Conservation (phyloP, 371 early-diverging fungal species). For the Mucor lusitanicus region DNA sequence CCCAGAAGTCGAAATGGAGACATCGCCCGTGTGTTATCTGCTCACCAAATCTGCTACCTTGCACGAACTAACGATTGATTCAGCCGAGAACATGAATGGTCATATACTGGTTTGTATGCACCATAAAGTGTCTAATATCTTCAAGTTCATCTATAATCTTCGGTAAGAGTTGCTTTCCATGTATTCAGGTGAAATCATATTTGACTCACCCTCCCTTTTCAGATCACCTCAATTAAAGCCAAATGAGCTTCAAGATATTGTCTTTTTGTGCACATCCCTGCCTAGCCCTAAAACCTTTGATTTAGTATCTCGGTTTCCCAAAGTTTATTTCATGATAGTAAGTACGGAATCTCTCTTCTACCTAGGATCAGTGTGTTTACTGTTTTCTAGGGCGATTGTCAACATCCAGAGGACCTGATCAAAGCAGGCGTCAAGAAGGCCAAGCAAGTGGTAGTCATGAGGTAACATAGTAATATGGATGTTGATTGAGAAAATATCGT, state of each 20-base stretch:
- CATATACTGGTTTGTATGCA: slow-evolving; percentile 54
- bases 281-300: slow-evolving; percentile 49
- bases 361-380: background rate
- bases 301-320: slow-evolving; percentile 53
- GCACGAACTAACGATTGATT: slow-evolving; percentile 29
- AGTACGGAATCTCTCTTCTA: background rate
- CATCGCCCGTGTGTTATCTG: slow-evolving; percentile 51
- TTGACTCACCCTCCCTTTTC: background rate
- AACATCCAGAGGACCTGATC: slow-evolving; percentile 59
- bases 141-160: slow-evolving; percentile 49
- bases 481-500: background rate
- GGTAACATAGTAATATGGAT: slow-evolving; percentile 17
- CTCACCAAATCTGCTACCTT: slow-evolving; percentile 39
- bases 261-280: slow-evolving; percentile 47
- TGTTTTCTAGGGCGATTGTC: slow-evolving; percentile 50
- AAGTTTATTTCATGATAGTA: slow-evolving; percentile 57
- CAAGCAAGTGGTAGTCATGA: slow-evolving; percentile 63
- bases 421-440: slow-evolving; percentile 59
- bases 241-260: slow-evolving; percentile 54
- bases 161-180: no score
- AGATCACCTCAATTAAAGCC: slow-evolving; percentile 44
- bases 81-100: slow-evolving; percentile 35
- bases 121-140: slow-evolving; percentile 45
- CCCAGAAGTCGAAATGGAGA: slow-evolving; percentile 24
- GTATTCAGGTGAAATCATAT: no score